Conservation (phyloP, 2,329 filamentous ascomycete species). For the Colletotrichum graminicola region DNA sequence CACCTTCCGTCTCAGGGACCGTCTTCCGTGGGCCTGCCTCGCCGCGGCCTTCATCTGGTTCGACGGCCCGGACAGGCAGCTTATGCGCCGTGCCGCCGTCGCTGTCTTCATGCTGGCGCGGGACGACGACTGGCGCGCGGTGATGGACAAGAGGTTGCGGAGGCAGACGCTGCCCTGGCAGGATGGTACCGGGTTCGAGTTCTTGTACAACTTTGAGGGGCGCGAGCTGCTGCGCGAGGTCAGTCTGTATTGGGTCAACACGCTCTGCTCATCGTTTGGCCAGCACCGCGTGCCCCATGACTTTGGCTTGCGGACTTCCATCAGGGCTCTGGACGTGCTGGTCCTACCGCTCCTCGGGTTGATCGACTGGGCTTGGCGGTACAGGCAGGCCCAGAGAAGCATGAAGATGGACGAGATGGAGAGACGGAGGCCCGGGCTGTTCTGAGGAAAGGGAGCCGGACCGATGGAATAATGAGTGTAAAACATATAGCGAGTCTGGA, state of each 20-base stretch:
- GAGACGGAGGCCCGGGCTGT: background rate
- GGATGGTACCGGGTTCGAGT: constrained; percentile 35
- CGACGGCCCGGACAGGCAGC: constrained; percentile 28
- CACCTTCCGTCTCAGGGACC: constrained; percentile 29
- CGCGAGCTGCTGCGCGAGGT: constrained; percentile 32
- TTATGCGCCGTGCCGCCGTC: constrained; percentile 34
- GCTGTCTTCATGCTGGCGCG: constrained; percentile 36
- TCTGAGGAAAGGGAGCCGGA: background rate
- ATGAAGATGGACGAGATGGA: constrained; percentile 1
- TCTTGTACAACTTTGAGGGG: constrained; percentile 35
- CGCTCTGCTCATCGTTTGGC: constrained; percentile 32
- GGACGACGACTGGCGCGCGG: constrained; percentile 26
- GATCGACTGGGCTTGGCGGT: constrained; percentile 38
- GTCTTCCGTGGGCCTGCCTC: constrained; percentile 32
- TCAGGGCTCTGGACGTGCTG: constrained; percentile 31
- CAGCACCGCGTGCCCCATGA: constrained; percentile 32
- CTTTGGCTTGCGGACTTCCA: constrained; percentile 31
- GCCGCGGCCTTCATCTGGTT: constrained; percentile 32
- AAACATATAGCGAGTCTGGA: background rate
- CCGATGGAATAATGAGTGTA: background rate
- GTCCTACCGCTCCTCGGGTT: constrained; percentile 31
- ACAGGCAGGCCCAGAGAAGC: constrained; percentile 19
- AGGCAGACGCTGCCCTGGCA: constrained; percentile 30
- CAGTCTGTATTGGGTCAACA: constrained; percentile 33
- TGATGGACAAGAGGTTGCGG: constrained; percentile 18